Conservation (phyloP, 371 early-diverging fungal species). For the Circinella minor region DNA sequence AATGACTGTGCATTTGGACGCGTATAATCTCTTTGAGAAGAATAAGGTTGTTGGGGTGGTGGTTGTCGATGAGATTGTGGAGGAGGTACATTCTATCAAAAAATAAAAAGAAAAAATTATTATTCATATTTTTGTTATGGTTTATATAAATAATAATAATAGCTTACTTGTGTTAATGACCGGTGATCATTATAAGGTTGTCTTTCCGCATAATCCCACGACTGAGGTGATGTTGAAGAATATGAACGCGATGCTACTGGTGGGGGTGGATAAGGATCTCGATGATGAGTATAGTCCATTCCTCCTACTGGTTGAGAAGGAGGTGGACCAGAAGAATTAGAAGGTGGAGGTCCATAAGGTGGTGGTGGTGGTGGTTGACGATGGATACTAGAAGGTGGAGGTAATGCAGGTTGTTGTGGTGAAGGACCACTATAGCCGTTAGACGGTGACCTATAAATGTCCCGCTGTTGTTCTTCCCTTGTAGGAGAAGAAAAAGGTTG, state of each 20-base stretch:
- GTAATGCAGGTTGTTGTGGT: slow-evolving; percentile 11
- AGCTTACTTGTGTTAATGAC: slow-evolving; percentile 1
- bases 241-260: slow-evolving; percentile 9
- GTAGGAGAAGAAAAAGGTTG: slow-evolving; percentile 5
- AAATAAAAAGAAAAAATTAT: neutral
- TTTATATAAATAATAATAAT: neutral
- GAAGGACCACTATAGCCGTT: slow-evolving; percentile 20
- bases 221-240: slow-evolving; percentile 5
- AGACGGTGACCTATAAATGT: slow-evolving; percentile 19
- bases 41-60: neutral
- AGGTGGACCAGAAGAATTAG: too few species aligned
- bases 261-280: slow-evolving; percentile 20
- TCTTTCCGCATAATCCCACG: slow-evolving; percentile 20
- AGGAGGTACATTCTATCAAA: neutral
- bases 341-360: neutral
- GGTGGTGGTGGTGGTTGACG: slow-evolving; percentile 6
- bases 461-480: slow-evolving; percentile 20
- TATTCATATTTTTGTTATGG: too few species aligned
- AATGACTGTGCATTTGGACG: neutral
- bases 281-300: slow-evolving; percentile 14
- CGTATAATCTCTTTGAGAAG: slow-evolving; percentile 7
- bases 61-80: neutral
- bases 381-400: slow-evolving; percentile 12
- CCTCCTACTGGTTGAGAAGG: neutral
- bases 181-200: slow-evolving; percentile 4